Evolutionary conservation across 73 alveolate species (phyloP).

Genomic region (Symbiodinium natans): DNA sequence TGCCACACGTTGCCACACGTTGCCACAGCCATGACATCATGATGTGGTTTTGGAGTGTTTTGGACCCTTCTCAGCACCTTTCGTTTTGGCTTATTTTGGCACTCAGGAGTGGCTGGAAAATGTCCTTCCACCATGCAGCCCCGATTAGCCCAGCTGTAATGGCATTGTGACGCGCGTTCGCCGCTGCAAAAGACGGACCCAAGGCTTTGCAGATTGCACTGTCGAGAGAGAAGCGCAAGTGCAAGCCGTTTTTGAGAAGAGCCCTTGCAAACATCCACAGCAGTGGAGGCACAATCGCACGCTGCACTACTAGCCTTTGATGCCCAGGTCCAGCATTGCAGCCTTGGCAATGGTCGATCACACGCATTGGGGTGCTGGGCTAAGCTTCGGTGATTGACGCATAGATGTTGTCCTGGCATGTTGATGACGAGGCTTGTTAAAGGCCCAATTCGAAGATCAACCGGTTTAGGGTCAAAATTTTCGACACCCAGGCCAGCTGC

Average conservation of each 20-base stretch:
- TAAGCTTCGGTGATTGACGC: neutral
- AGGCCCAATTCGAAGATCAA: too few relatives aligned
- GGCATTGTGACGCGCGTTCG: neutral
- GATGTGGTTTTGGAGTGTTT: neutral
- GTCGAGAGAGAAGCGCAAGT: too few relatives aligned
- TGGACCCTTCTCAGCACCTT: neutral
- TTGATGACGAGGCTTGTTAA: too few relatives aligned
- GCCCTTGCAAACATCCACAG: too few relatives aligned
- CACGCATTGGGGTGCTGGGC: slow-evolving; percentile 35
- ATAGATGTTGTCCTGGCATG: too few relatives aligned
- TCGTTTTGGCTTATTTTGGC: neutral
- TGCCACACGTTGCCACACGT: neutral
- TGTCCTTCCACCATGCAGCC: slow-evolving; percentile 86
- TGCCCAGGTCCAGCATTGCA: slow-evolving; percentile 48
- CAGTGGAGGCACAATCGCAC: too few relatives aligned
- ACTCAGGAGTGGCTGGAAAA: slow-evolving; percentile 73
- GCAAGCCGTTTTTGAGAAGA: too few relatives aligned
- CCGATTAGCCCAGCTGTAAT: slow-evolving; percentile 19
- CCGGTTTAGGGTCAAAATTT: too few relatives aligned
- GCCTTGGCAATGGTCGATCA: slow-evolving; percentile 42
- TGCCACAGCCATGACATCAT: neutral
- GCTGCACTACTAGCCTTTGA: too few relatives aligned
- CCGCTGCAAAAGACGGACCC: too few relatives aligned
- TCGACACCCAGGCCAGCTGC: neutral
- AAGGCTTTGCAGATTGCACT: too few relatives aligned